Base-by-base conservation (phyloP, 306 rosid species). In the Castanea crenata region DNA sequence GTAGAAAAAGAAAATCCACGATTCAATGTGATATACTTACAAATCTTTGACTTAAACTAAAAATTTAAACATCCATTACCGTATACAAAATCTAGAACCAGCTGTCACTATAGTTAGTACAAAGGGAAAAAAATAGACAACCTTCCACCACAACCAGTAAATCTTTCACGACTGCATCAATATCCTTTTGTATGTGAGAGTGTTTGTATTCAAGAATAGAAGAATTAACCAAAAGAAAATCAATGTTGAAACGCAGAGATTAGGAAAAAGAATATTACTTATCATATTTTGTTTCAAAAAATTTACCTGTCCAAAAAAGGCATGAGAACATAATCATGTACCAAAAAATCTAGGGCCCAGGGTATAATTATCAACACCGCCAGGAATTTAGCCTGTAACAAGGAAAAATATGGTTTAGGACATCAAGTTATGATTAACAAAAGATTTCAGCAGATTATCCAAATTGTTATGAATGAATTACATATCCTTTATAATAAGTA, bases 291-390 rank as follows among this genome's bases (percentile, higher is more conserved):
- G 46, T 41, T 41, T 0, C 46, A 32, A 52, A 76, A 77, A 11
- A 64, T 68, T 77, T 87, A 92, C 99, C 97, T 92, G 88, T 95
- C 98, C 74, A 95, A 81, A 76, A 95, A 95, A 63, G 99, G 99
- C 98, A 95, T 92, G 68, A 95, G 92, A 79, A 90, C 69, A 76
- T 90, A 95, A 89, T 95, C 98, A 83, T 95, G 99, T 80, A 91
- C 97, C 87, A 91, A 79, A 74, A 95, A 92, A 86, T 95, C 97
- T 82, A 95, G 78, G 71, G 95, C 92, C 90, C 94, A 95, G 72
- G 99, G 99, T 63, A 95, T 73, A 76, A 95, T 79, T 38, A 95
- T 86, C 87, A 95, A 82, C 25, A 90, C 75, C 16, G 92, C 94
- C 88, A 95, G 86, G 88, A 95, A 95, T 71, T 91, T 89, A 78